Evolutionary conservation across 176 grass and related monocot species (phyloP), one percentile per base, ranked within the genome.

Genomic region (Oryza glumipatula): DNA sequence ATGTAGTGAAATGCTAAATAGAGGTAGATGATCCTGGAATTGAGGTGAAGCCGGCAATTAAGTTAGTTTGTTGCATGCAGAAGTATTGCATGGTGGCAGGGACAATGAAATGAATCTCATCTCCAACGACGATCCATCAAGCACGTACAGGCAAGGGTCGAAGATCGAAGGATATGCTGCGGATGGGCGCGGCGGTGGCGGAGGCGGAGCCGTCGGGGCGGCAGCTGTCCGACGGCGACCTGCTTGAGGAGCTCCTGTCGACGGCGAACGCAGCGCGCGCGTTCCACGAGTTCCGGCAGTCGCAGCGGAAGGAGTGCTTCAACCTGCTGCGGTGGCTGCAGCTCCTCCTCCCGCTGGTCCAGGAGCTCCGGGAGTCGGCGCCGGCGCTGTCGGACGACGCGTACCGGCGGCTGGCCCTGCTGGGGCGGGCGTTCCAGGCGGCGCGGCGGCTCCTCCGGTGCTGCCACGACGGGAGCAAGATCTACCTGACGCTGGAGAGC

Each of bases 401-500:
- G 3, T 84, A 82, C 83, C 36, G 36, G 21, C 48, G 54, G 61
- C 77, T 94, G 21, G 66, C 44, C 24, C 52, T 68, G 49, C 86
- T 95, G n/a, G 65, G 67, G 4, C 77, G 84, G 14, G 79, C 90
- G 2, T 90, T 95, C 85, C 45, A 78, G 0, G 82, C 88, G 21
- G 90, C 93, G 12, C 86, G 89, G 7, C 88, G 87, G 35, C 83
- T 95, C 32, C 83, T 95, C 12, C 79, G 93, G 1, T 86, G 76
- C 60, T 95, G 90, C 82, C 90, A 95, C 14, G 93, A 95, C 8
- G 90, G 90, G 22, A 95, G 93, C 83, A 95, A 95, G 80, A 90
- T 95, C 49, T 93, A 86, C 74, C 83, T 92, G 66, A 90, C 90
- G 4, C 43, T 95, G 38, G 93, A 95, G 76, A 51, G 86, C 11